A percentile compares a stretch with the other conserved stretches of the same genome.
Conservation (phyloP, 306 rosid species). For the Mucuna pruriens region DNA sequence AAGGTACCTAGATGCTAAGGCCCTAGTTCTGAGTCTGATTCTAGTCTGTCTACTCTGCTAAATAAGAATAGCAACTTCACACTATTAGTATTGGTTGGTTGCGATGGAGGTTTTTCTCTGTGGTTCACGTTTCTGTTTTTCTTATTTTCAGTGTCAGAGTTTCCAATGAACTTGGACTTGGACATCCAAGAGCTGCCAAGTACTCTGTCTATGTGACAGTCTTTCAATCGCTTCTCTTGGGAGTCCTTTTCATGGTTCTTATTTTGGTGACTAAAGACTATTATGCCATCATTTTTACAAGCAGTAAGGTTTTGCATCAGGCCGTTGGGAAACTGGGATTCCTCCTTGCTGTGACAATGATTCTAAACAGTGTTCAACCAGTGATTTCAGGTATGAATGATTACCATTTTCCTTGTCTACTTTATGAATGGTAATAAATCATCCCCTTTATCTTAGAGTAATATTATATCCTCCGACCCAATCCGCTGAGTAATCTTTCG, state of each 20-base stretch:
- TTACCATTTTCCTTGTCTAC: slow-evolving; percentile 13
- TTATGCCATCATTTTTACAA: slow-evolving; percentile 67
- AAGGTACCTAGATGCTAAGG: neutral
- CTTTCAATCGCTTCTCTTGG: slow-evolving; percentile 70
- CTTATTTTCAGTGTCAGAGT: slow-evolving; percentile 49
- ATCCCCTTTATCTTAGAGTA: neutral
- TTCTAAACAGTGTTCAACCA: slow-evolving; percentile 88
- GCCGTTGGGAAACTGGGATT: slow-evolving; percentile 65
- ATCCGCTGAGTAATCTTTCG: no score
- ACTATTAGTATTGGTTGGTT: neutral
- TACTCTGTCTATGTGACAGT: slow-evolving; percentile 73
- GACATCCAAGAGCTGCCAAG: slow-evolving; percentile 81
- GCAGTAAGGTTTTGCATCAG: slow-evolving; percentile 50
- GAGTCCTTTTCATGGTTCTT: slow-evolving; percentile 57
- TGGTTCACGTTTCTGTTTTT: slow-evolving; percentile 27
- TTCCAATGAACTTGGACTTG: slow-evolving; percentile 66
- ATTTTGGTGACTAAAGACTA: slow-evolving; percentile 58
- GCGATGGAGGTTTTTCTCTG: slow-evolving; percentile 14
- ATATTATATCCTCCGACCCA: no score
- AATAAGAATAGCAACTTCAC: neutral
- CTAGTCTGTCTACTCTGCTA: neutral
- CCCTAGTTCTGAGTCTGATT: neutral
- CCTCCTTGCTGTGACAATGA: slow-evolving; percentile 77
- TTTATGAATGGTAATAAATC: neutral
- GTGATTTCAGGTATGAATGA: slow-evolving; percentile 72